Evolutionary conservation across 73 alveolate species (phyloP).

Genomic region (Paramecium tetraurelia): DNA sequence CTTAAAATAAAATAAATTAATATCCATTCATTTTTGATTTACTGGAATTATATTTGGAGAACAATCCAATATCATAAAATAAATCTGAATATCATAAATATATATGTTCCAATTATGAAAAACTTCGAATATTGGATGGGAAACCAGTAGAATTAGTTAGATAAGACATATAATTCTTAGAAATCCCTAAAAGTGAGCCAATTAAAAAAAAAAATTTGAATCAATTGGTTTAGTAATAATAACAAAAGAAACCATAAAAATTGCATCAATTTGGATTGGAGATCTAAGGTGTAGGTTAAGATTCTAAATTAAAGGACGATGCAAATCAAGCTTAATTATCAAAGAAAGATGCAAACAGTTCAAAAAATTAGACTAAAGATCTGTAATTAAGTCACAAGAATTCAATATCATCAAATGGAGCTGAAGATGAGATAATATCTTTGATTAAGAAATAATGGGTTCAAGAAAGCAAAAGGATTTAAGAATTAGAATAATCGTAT

Average conservation of each 20-base stretch:
- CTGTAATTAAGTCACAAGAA: neutral
- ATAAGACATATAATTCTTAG: slow-evolving; percentile 24
- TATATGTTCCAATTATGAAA: neutral
- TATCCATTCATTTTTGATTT: slow-evolving; percentile 64
- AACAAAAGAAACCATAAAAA: slow-evolving; percentile 52
- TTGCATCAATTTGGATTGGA: slow-evolving; percentile 58
- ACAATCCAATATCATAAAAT: slow-evolving; percentile 64
- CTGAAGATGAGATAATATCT: slow-evolving; percentile 84
- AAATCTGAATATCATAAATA: neutral
- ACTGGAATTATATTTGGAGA: slow-evolving; percentile 72
- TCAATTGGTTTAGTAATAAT: slow-evolving; percentile 6
- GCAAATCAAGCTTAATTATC: neutral
- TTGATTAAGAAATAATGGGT: slow-evolving; percentile 89
- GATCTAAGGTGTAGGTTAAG: slow-evolving; percentile 54
- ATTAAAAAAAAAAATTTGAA: slow-evolving; percentile 47
- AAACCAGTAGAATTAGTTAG: slow-evolving; percentile 26
- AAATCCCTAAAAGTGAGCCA: slow-evolving; percentile 44
- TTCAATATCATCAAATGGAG: slow-evolving; percentile 53
- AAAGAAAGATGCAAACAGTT: neutral
- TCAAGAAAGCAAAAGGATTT: slow-evolving; percentile 77
- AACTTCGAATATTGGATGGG: slow-evolving; percentile 34
- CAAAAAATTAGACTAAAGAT: neutral
- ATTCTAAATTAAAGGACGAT: neutral
- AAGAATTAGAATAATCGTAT: slow-evolving; percentile 78
- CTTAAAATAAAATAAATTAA: slow-evolving; percentile 64